phyloP scores from a whole-genome alignment of 116 monocot genomes.

The Posidonia oceanica region DNA sequence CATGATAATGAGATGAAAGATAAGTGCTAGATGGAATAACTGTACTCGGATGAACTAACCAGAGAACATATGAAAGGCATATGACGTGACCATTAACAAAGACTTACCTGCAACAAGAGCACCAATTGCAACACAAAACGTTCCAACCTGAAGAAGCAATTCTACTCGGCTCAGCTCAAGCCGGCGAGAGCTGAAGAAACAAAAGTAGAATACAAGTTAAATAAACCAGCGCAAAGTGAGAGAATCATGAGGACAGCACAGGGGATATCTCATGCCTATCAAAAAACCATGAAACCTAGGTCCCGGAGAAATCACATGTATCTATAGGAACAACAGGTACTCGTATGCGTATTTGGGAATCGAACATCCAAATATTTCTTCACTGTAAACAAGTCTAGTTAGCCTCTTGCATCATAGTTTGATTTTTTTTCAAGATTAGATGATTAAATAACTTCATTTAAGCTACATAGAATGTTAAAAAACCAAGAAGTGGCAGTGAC shows the following conservation, averaged over 20 bases:
- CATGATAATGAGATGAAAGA: neutral
- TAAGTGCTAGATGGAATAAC: neutral
- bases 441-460: no score
- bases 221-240: neutral
- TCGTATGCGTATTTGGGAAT: no score
- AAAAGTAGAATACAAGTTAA: conserved; percentile 1
- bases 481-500: neutral
- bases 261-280: no score
- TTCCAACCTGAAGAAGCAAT: conserved; percentile 89
- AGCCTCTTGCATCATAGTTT: no score
- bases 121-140: conserved; percentile 98
- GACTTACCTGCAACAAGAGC: conserved; percentile 74
- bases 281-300: no score
- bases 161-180: conserved; percentile 72
- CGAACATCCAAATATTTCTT: no score
- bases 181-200: conserved; percentile 62
- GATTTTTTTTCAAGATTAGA: no score
- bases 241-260: neutral
- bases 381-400: no score
- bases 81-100: neutral
- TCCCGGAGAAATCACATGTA: no score
- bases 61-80: neutral
- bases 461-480: neutral
- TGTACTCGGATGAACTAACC: neutral
- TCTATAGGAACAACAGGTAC: no score